Percentiles rank a stretch among this genome's conserved stretches.
phyloP scores from a whole-genome alignment of 352 stramenopile genomes.

The Globisporangium cederbergense region DNA sequence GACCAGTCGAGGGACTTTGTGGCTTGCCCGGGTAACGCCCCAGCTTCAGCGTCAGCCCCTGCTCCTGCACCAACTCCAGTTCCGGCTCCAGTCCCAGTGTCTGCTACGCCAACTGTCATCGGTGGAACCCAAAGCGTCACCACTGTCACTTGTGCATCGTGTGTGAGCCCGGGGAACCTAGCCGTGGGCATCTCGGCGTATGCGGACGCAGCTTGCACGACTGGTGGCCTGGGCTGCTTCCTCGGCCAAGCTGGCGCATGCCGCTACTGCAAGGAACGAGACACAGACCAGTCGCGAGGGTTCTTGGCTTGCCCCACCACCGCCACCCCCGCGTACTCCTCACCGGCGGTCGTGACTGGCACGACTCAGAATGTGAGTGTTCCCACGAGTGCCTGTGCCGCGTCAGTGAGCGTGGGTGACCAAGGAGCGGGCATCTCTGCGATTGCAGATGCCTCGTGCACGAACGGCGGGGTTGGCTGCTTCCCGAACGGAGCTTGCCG shows the following conservation, averaged over 20 bases:
- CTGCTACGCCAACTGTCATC: neutral
- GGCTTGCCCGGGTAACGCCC: constrained; percentile 1
- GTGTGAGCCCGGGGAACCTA: no score
- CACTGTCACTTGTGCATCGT: no score
- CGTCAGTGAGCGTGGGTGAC: neutral
- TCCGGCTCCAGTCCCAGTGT: no score
- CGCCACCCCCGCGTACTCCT: neutral
- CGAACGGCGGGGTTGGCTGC: neutral
- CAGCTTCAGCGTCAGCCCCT: neutral
- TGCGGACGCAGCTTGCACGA: constrained; percentile 16
- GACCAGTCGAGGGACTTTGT: constrained; percentile 14
- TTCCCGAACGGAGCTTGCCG: constrained; percentile 1
- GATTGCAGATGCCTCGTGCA: neutral
- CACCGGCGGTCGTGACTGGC: neutral
- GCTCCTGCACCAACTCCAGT: neutral
- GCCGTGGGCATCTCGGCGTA: no score
- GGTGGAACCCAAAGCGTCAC: constrained; percentile 1
- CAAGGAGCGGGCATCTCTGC: neutral
- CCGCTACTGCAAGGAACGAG: constrained; percentile 18
- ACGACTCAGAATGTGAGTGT: no score
- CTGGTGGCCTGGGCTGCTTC: constrained; percentile 26
- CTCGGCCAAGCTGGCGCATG: constrained; percentile 12
- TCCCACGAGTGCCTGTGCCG: neutral
- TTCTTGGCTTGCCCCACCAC: neutral
- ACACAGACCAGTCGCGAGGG: neutral